Evolutionary conservation across 306 rosid species (phyloP).

Genomic region (Ammopiptanthus mongolicus): DNA sequence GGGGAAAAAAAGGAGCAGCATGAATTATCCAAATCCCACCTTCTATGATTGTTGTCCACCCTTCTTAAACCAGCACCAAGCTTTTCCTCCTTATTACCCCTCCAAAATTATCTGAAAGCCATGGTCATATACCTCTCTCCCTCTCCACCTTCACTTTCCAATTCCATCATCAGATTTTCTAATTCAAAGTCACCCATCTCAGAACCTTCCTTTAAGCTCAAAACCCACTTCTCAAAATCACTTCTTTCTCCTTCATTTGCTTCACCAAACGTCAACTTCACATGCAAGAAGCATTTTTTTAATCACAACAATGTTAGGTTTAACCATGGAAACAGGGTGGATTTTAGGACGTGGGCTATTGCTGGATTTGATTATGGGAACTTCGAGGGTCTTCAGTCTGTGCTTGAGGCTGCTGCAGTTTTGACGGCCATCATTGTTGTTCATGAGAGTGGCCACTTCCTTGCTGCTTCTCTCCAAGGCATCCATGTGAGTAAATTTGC

Average conservation of each 20-base stretch:
- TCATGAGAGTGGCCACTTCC: constrained; percentile 97
- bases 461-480: constrained; percentile 92
- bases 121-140: constrained; percentile 68
- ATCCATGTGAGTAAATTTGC: constrained; percentile 97
- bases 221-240: constrained; percentile 57
- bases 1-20: background rate
- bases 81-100: constrained; percentile 18
- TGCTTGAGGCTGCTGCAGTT: constrained; percentile 80
- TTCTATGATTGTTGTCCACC: constrained; percentile 27
- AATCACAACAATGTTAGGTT: constrained; percentile 2
- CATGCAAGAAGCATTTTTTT: constrained; percentile 42
- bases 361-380: constrained; percentile 64
- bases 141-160: constrained; percentile 48
- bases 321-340: constrained; percentile 41
- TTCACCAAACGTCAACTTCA: constrained; percentile 32
- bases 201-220: constrained; percentile 35
- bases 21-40: constrained; percentile 56
- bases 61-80: constrained; percentile 24
- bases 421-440: constrained; percentile 85
- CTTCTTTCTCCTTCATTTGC: constrained; percentile 34
- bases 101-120: constrained; percentile 31
- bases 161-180: constrained; percentile 43
- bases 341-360: constrained; percentile 52
- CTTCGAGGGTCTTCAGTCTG: constrained; percentile 87
- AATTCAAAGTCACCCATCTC: constrained; percentile 51